phyloP scores from a whole-genome alignment of 2,329 filamentous ascomycete genomes.

The Trichoderma harzianum region DNA sequence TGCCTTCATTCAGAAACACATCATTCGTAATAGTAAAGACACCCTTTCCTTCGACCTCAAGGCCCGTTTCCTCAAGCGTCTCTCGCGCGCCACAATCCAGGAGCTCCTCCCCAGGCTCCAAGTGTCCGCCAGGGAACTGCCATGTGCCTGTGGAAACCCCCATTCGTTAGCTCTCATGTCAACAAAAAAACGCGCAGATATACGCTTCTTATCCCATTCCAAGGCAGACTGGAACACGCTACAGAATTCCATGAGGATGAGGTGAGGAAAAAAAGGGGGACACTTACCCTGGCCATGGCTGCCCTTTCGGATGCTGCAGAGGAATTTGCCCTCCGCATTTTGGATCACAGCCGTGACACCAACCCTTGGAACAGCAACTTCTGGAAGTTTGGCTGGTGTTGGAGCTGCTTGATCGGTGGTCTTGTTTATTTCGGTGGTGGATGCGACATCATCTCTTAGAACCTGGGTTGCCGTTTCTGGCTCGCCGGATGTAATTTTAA shows the following conservation, averaged over 20 bases:
- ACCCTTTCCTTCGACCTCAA: constrained; percentile 50
- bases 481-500: too few species aligned
- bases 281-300: constrained; percentile 47
- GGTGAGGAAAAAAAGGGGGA: neutral
- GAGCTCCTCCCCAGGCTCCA: constrained; percentile 65
- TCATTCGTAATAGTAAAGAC: constrained; percentile 65
- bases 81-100: constrained; percentile 64
- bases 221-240: neutral
- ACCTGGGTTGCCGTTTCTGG: too few species aligned
- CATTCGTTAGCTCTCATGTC: constrained; percentile 15
- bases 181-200: neutral
- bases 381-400: neutral
- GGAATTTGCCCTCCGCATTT: constrained; percentile 41
- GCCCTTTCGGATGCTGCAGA: constrained; percentile 47
- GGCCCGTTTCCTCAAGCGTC: constrained; percentile 66
- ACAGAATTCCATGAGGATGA: neutral
- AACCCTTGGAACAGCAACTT: constrained; percentile 27
- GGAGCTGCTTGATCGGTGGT: too few species aligned
- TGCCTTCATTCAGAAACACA: constrained; percentile 54
- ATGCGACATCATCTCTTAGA: too few species aligned
- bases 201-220: neutral
- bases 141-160: constrained; percentile 46
- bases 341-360: constrained; percentile 48
- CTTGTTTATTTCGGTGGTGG: too few species aligned
- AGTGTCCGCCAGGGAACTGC: constrained; percentile 71